Evolutionary conservation across 2,329 filamentous ascomycete genomes (phyloP), one percentile per base, ranked within the genome.

Genomic region (Aaosphaeria pasadenensis): DNA sequence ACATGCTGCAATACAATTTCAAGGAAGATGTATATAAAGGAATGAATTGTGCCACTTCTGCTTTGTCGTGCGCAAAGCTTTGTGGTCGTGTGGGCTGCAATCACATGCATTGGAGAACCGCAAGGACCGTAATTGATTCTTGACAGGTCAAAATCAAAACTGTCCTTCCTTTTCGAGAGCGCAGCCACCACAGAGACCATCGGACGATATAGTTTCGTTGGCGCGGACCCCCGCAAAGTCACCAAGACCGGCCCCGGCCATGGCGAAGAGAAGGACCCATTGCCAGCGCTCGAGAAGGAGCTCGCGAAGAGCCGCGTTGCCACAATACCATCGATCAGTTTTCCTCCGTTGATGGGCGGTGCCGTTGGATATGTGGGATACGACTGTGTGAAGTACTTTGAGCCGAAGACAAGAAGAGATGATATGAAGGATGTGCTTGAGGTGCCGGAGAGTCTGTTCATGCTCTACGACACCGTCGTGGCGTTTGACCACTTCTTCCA

Each of bases 351-450:
- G 74, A 89, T 89, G 0, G 94, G 91, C 38, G 94, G 94, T 43
- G 94, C 91, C 9, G 90, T 99, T 62, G 94, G 94, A 50, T 99
- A 97, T 70, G 90, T 97, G 5, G 91, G 91, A 45, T 99, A 99
- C 67, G 94, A 99, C 69, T 99, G 94, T 71, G 89, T 99, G 62
- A 86, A 87, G 65, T 97, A 97, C 74, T 99, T 99, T 60, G 94
- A 99, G 77, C 94, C 94, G 52, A 95, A 91, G 79, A 97, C 94
- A n/a, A 86, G 85, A 29, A 83, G 91, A 43, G 84, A 89, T 40
- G 84, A 89, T 39, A 84, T 96, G 77, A 87, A 94, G 71, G 94
- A 99, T 71, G 81, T 95, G 30, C 80, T 97, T 24, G 76, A 87
- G 51, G 89, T 97, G 39, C 94, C 94, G 0, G 94, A 99, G 77